phyloP scores from a whole-genome alignment of 805 yeast species.

The Lipomyces sp. region DNA sequence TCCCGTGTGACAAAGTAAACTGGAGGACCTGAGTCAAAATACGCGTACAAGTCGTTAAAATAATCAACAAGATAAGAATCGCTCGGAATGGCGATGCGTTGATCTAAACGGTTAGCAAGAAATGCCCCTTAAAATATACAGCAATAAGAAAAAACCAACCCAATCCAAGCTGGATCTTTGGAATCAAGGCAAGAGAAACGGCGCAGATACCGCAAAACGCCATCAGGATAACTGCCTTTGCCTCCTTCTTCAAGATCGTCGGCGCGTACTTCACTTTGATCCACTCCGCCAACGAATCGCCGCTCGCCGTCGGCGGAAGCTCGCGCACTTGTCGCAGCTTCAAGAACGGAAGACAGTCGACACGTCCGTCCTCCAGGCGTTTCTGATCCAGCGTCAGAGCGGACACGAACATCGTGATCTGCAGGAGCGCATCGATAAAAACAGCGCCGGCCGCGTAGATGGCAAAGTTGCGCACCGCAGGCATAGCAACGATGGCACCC shows the following conservation, averaged over 20 bases:
- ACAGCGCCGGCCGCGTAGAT: conserved; percentile 86
- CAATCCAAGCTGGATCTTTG: conserved; percentile 69
- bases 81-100: conserved; percentile 78
- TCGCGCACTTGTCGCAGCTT: conserved; percentile 29
- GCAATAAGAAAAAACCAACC: conserved; percentile 2
- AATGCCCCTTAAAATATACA: not conserved
- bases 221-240: conserved; percentile 48
- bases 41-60: conserved; percentile 69
- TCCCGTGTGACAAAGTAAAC: conserved; percentile 76
- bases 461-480: conserved; percentile 93
- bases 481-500: conserved; percentile 85
- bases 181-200: conserved; percentile 64
- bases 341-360: conserved; percentile 63
- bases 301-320: conserved; percentile 22
- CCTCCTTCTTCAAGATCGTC: conserved; percentile 48
- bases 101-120: conserved; percentile 47
- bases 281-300: conserved; percentile 39
- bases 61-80: conserved; percentile 80
- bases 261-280: conserved; percentile 58
- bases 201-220: conserved; percentile 64
- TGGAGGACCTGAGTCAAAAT: conserved; percentile 88
- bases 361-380: conserved; percentile 54
- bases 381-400: conserved; percentile 64
- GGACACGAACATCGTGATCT: conserved; percentile 76
- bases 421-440: conserved; percentile 68